Conservation (phyloP, 352 stramenopile species). For the Peronospora belbahrii region DNA sequence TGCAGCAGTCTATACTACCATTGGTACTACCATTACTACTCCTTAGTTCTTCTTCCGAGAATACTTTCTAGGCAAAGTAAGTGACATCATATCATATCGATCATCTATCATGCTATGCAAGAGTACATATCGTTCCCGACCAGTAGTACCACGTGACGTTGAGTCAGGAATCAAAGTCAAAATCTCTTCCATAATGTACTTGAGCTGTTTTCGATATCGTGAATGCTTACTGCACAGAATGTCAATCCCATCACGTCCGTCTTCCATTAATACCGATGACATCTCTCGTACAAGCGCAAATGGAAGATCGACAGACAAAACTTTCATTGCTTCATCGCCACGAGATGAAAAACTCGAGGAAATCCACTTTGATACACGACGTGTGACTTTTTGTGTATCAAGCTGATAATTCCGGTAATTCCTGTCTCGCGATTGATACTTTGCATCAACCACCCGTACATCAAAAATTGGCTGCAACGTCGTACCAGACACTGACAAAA, state of each 20-base stretch:
- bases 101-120: conserved; percentile 81
- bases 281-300: conserved; percentile 74
- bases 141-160: conserved; percentile 26
- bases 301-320: conserved; percentile 74
- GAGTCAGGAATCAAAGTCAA: conserved; percentile 38
- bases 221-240: conserved; percentile 46
- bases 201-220: conserved; percentile 76
- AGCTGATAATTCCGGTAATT: conserved; percentile 53
- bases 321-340: conserved; percentile 75
- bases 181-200: conserved; percentile 74
- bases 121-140: conserved; percentile 71
- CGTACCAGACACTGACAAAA: conserved; percentile 1
- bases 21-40: neutral
- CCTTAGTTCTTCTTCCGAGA: conserved; percentile 20
- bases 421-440: conserved; percentile 40
- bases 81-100: conserved; percentile 83
- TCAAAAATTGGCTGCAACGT: conserved; percentile 64
- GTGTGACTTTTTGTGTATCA: conserved; percentile 73
- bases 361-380: conserved; percentile 84
- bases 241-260: conserved; percentile 48
- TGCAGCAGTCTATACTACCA: no score
- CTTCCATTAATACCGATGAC: conserved; percentile 76
- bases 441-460: conserved; percentile 67
- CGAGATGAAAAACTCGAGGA: conserved; percentile 66
- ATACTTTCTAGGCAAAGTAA: conserved; percentile 41